Percentiles rank a stretch among this genome's conserved stretches.
These are phyloP conservation scores for Trichoderma guizhouense DNA, from an alignment of 2,329 filamentous ascomycete genomes.

Conservation along the genomic window DNA sequence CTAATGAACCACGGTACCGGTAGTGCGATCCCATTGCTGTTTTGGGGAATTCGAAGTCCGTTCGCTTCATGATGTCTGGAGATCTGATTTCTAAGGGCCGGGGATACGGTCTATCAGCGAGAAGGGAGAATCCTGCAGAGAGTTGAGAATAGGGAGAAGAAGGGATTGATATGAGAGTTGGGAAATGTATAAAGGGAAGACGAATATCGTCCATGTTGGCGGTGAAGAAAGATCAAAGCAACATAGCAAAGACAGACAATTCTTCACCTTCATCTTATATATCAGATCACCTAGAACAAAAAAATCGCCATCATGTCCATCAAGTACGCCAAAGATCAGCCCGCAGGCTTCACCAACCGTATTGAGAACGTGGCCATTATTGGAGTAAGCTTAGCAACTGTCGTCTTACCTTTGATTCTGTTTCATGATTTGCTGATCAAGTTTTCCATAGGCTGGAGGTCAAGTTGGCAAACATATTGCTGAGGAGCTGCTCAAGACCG, in stretches of 20 bases:
- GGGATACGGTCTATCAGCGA: neutral
- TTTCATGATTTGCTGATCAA: neutral
- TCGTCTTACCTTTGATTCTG: neutral
- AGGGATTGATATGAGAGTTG: neutral
- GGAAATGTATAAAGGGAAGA: neutral
- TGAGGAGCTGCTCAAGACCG: slow-evolving; percentile 43
- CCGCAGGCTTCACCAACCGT: slow-evolving; percentile 37
- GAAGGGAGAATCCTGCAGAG: neutral
- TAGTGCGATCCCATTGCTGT: slow-evolving; percentile 7
- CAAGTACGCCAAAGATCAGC: slow-evolving; percentile 35
- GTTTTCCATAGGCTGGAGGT: slow-evolving; percentile 26
- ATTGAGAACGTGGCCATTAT: slow-evolving; percentile 46
- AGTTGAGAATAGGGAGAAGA: neutral
- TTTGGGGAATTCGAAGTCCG: neutral
- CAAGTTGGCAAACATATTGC: slow-evolving; percentile 41
- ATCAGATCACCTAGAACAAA: neutral
- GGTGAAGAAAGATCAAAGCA: neutral
- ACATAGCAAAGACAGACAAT: neutral
- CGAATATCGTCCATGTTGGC: neutral
- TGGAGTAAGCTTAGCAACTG: slow-evolving; percentile 38
- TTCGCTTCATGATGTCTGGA: neutral
- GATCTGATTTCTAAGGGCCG: neutral
- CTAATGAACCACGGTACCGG: neutral
- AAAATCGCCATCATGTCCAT: slow-evolving; percentile 22
- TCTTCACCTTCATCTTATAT: neutral